Percentiles rank a stretch among this genome's conserved stretches.
Evolutionary conservation across 2,329 filamentous ascomycete genomes (phyloP).

Genomic region (Fusarium globosum): DNA sequence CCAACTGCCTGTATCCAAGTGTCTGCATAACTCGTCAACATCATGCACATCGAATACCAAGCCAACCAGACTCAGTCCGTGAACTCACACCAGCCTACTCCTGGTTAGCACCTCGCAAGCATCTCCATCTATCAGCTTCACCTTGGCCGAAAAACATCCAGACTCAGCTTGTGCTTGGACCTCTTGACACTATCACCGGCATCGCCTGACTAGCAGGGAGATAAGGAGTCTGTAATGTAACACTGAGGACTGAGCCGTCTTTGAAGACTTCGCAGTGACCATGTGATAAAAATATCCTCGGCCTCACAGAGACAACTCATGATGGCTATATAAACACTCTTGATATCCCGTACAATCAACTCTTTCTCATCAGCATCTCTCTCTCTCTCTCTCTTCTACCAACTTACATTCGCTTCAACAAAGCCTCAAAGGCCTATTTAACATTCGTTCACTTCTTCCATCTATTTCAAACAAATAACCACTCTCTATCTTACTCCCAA

Average conservation of each 20-base stretch:
- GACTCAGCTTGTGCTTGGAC: slow-evolving; percentile 22
- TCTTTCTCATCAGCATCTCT: slow-evolving; percentile 20
- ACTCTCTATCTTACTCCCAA: background rate
- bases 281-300: background rate
- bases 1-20: background rate
- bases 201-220: slow-evolving; percentile 14
- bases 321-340: slow-evolving; percentile 29
- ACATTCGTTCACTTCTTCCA: slow-evolving; percentile 11
- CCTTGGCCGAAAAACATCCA: slow-evolving; percentile 3
- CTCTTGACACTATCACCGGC: slow-evolving; percentile 3
- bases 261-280: background rate
- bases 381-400: background rate
- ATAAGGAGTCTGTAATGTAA: background rate
- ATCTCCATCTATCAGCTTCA: background rate
- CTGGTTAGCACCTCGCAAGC: slow-evolving; percentile 7
- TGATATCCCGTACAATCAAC: slow-evolving; percentile 9
- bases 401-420: slow-evolving; percentile 34
- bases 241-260: background rate
- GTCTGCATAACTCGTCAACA: background rate
- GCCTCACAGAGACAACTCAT: background rate
- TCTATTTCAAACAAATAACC: background rate
- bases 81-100: slow-evolving; percentile 12
- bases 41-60: background rate
- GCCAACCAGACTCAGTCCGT: background rate
- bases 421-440: slow-evolving; percentile 13